Conservation (phyloP, 306 rosid species). For the Cucurbita ficifolia region DNA sequence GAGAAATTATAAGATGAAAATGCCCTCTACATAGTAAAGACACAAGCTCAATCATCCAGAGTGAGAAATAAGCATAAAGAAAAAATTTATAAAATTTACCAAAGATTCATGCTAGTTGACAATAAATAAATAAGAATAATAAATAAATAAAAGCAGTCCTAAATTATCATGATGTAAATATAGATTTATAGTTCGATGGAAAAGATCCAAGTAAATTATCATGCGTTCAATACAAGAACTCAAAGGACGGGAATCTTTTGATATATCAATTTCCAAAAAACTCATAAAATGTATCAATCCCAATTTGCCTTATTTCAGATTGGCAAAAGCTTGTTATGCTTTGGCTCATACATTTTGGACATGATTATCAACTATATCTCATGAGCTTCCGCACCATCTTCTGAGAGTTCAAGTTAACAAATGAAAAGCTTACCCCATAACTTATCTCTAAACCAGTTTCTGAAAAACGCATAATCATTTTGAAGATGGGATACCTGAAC, state of each 20-base stretch:
- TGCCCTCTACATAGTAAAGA: neutral
- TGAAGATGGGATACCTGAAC: slow-evolving; percentile 40
- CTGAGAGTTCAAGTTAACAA: neutral
- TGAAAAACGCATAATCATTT: neutral
- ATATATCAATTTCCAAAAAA: neutral
- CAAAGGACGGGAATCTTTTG: neutral
- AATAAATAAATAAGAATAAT: too few species aligned
- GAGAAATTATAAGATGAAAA: neutral
- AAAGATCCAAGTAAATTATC: neutral
- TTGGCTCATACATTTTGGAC: neutral
- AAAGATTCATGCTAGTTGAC: neutral
- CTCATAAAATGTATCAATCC: neutral
- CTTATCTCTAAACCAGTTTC: neutral
- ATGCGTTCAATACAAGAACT: neutral
- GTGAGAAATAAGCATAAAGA: neutral
- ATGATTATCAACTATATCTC: neutral
- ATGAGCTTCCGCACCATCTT: neutral
- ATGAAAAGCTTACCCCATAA: neutral
- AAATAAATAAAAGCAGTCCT: neutral
- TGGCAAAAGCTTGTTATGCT: neutral
- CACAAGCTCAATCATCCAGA: neutral
- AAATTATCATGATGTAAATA: neutral
- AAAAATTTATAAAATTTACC: neutral
- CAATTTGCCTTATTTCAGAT: neutral
- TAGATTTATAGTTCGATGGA: neutral